Evolutionary conservation across 1,284 basidiomycete genomes (phyloP).

Genomic region (Apiotrichum veenhuisii): DNA sequence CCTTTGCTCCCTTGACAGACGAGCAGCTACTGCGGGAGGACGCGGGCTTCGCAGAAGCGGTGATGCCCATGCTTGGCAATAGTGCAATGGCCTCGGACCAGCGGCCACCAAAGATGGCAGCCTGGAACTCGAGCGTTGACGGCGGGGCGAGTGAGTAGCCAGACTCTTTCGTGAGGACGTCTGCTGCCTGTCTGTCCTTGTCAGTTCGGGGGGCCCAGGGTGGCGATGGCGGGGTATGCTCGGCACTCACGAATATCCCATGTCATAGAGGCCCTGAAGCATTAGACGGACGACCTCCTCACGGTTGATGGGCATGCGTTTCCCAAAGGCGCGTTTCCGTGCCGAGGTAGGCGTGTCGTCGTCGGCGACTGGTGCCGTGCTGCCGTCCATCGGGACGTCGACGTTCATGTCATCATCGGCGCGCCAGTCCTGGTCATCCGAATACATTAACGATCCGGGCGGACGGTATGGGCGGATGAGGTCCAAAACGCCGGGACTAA

Average conservation of each 20-base stretch:
- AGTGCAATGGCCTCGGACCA: conserved; percentile 78
- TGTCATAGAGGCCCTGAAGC: conserved; percentile 84
- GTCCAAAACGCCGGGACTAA: conserved; percentile 1
- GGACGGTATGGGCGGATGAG: conserved; percentile 11
- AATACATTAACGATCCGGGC: conserved; percentile 37
- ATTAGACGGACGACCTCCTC: conserved; percentile 89
- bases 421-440: conserved; percentile 40
- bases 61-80: conserved; percentile 64
- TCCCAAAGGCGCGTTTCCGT: conserved; percentile 21
- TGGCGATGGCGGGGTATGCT: not conserved
- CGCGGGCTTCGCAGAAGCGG: conserved; percentile 4
- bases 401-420: conserved; percentile 7
- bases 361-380: conserved; percentile 13
- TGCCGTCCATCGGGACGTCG: conserved; percentile 13
- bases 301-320: conserved; percentile 60
- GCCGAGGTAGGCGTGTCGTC: not conserved
- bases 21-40: conserved; percentile 31
- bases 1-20: conserved; percentile 28
- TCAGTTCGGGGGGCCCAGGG: not conserved
- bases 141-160: conserved; percentile 80
- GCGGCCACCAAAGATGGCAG: conserved; percentile 72
- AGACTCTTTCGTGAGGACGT: conserved; percentile 84
- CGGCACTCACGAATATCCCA: conserved; percentile 81
- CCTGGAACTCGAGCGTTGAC: conserved; percentile 74
- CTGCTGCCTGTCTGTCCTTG: conserved; percentile 70